Conservation (phyloP, 306 rosid species). For the cucumber (Cucumis sativus) region DNA sequence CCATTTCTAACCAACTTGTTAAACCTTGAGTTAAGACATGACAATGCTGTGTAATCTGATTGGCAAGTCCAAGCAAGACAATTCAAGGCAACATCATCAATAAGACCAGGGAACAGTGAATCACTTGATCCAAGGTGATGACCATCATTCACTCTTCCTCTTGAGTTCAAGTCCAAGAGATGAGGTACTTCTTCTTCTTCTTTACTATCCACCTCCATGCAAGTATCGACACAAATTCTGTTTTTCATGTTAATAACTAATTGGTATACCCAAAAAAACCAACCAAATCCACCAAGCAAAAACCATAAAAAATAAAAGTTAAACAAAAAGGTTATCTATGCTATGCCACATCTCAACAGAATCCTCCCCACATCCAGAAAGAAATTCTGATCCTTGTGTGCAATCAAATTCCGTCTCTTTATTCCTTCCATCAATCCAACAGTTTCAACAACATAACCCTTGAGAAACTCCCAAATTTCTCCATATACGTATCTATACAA, state of each 20-base stretch:
- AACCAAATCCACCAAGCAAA: constrained; percentile 11
- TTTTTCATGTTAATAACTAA: constrained; percentile 31
- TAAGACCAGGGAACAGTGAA: constrained; percentile 46
- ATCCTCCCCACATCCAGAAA: constrained; percentile 17
- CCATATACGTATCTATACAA: constrained; percentile 5
- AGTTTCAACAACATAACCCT: constrained; percentile 7
- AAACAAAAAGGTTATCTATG: background rate
- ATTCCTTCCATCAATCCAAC: constrained; percentile 17
- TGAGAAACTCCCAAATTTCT: constrained; percentile 6
- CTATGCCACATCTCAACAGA: background rate
- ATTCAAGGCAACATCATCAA: constrained; percentile 21
- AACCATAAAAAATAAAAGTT: constrained; percentile 1
- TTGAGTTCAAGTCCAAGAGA: constrained; percentile 3
- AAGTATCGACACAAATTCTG: constrained; percentile 8
- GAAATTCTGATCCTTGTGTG: constrained; percentile 22
- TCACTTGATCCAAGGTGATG: constrained; percentile 53
- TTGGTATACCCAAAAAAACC: constrained; percentile 11
- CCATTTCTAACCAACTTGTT: constrained; percentile 19
- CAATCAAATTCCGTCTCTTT: constrained; percentile 29
- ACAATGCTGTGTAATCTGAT: constrained; percentile 18
- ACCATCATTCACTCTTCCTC: constrained; percentile 55
- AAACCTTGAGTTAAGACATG: constrained; percentile 19
- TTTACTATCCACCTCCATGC: constrained; percentile 6
- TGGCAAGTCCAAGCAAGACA: constrained; percentile 18
- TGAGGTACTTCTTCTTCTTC: constrained; percentile 7